These are phyloP conservation scores for Dryadomyces sulphureus DNA, from an alignment of 2,329 filamentous ascomycete genomes.

Conservation along the genomic window DNA sequence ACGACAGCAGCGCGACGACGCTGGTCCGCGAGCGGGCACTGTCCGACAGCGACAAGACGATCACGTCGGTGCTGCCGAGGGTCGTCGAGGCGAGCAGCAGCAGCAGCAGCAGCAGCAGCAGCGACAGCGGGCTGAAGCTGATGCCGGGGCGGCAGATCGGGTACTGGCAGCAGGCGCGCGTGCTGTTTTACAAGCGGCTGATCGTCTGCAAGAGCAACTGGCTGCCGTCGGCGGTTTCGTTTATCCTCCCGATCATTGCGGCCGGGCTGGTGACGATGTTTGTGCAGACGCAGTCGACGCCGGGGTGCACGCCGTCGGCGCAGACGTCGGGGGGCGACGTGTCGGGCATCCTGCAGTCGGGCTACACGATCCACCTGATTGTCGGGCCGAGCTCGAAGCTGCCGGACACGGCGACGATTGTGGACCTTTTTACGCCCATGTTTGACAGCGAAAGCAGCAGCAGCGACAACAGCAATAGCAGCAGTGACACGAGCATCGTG, in stretches of 20 bases:
- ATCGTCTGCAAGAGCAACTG: slow-evolving; percentile 68
- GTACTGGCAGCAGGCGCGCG: slow-evolving; percentile 53
- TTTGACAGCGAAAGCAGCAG: slow-evolving; percentile 12
- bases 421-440: slow-evolving; percentile 25
- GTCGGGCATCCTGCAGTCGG: slow-evolving; percentile 22
- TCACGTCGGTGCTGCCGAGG: background rate
- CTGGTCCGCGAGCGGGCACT: background rate
- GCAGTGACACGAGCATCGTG: slow-evolving; percentile 5
- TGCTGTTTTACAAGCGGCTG: slow-evolving; percentile 64
- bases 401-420: slow-evolving; percentile 14
- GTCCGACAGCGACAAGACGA: background rate
- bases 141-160: slow-evolving; percentile 56
- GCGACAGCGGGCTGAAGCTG: slow-evolving; percentile 30
- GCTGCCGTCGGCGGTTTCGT: slow-evolving; percentile 58
- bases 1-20: background rate
- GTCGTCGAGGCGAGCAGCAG: background rate
- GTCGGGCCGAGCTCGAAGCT: slow-evolving; percentile 30
- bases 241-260: slow-evolving; percentile 65
- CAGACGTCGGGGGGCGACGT: slow-evolving; percentile 27
- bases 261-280: slow-evolving; percentile 69
- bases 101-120: background rate
- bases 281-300: slow-evolving; percentile 39
- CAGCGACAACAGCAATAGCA: slow-evolving; percentile 1
- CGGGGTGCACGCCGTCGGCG: slow-evolving; percentile 35
- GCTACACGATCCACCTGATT: slow-evolving; percentile 22